Evolutionary conservation across 2,329 filamentous ascomycete genomes (phyloP), one percentile per base, ranked within the genome.

Genomic region (Botryosphaeria dothidea): DNA sequence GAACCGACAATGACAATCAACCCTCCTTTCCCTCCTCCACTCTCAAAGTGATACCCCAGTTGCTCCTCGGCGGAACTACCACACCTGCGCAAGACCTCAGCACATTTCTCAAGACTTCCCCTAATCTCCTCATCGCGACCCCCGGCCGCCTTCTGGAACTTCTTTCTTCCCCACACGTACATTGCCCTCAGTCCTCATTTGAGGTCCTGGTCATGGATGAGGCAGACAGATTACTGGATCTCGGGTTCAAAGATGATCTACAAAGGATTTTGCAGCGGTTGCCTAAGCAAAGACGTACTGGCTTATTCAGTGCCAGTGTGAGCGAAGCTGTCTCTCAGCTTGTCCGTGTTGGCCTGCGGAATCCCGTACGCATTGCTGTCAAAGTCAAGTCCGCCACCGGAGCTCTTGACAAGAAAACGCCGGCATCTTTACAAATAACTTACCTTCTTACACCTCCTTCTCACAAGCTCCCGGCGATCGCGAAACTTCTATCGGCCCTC

Each of bases 231-330:
- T 81, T 99, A 27, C 83, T 99, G 11, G 95, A 99, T 78, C 84
- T 98, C 23, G 95, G 96, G 5, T 98, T 99, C 79, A 95, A 96
- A 76, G 89, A 92, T 64, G 93, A 97, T 70, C 79, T 99, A 29
- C 92, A 95, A 70, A 91, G 88, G 64, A 97, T 98, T 45, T 81
- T 99, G 23, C 87, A 88, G 0, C 86, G 91, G 17, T 80, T 99
- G 5, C 95, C 95, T 0, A 99, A 99, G 74, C 95, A 99, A 76
- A 85, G 95, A 60, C 86, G 95, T 56, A 99, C 95, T 0, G 95
- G 95, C 0, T 81, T 99, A 0, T 99, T 98, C 79, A 97, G 92
- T 73, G 95, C 95, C 13, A 96, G 91, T 72, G 91, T 99, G n/a
- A 95, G 91, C 71, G 95, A 98, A 74, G 95, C 95, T 1, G 92